Conservation (phyloP, 1,284 basidiomycete genomes). For the Tranzscheliella williamsii region DNA sequence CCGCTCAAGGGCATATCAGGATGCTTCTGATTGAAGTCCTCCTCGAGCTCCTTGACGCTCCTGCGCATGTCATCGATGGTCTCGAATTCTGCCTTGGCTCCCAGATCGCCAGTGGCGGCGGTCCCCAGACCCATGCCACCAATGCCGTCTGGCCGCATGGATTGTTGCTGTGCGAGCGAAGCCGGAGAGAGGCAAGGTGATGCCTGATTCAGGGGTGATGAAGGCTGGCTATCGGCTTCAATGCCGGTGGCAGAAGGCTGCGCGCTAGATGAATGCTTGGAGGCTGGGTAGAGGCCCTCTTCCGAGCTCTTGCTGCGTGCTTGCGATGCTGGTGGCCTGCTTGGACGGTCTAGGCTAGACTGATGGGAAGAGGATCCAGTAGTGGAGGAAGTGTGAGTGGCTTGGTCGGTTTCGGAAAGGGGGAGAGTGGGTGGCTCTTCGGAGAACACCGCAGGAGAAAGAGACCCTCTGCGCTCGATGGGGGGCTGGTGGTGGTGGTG, state of each 20-base stretch:
- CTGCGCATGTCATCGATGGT: constrained; percentile 46
- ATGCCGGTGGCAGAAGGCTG: neutral
- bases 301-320: neutral
- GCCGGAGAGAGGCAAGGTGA: constrained; percentile 5
- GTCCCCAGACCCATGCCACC: constrained; percentile 50
- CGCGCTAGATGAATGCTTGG: too few species aligned
- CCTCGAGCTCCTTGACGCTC: constrained; percentile 46
- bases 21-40: constrained; percentile 52
- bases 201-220: too few species aligned
- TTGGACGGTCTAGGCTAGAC: neutral
- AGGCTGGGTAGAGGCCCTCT: neutral
- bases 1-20: constrained; percentile 50
- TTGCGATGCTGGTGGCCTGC: neutral
- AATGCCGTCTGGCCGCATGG: constrained; percentile 51
- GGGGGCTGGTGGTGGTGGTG: too few species aligned
- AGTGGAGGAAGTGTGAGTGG: too few species aligned
- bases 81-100: constrained; percentile 41
- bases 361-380: too few species aligned
- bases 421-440: constrained; percentile 38
- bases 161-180: constrained; percentile 15
- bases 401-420: too few species aligned
- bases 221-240: too few species aligned
- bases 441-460: constrained; percentile 36
- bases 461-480: constrained; percentile 15
- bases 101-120: constrained; percentile 53